Conservation (phyloP, 345 rosid species). For the Gossypium thurberi region DNA sequence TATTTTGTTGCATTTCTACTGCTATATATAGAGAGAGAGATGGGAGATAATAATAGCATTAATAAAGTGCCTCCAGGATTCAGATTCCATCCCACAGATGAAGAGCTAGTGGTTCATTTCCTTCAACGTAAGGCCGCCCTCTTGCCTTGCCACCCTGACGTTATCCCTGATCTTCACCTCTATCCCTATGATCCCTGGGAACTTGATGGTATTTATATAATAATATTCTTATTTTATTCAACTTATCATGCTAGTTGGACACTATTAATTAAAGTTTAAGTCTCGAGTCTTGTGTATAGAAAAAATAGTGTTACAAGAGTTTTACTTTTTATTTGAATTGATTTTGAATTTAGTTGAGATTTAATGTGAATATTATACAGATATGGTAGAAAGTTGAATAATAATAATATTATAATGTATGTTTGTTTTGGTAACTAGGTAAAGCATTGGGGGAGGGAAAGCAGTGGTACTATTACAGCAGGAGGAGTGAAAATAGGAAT, state of each 20-base stretch:
- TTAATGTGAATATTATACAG: too few species aligned
- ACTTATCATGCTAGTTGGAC: too few species aligned
- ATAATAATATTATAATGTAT: too few species aligned
- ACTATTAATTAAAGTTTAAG: too few species aligned
- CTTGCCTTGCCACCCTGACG: conserved; percentile 84
- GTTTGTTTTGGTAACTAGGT: conserved; percentile 26
- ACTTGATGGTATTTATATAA: conserved; percentile 49
- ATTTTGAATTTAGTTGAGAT: too few species aligned
- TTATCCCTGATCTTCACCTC: conserved; percentile 91
- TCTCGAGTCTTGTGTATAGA: too few species aligned
- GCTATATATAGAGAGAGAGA: background rate
- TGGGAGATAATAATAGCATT: conserved; percentile 33
- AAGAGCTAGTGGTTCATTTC: conserved; percentile 91
- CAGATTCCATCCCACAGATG: conserved; percentile 78
- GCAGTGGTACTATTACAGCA: conserved; percentile 83
- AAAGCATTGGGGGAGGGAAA: conserved; percentile 86
- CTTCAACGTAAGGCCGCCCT: conserved; percentile 85
- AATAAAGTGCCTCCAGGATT: conserved; percentile 82
- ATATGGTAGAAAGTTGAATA: too few species aligned
- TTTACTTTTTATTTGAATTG: too few species aligned
- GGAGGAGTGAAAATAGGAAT: conserved; percentile 51
- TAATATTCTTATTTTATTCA: too few species aligned
- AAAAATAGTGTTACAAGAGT: too few species aligned
- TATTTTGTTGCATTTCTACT: background rate
- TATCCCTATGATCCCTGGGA: conserved; percentile 94